Evolutionary conservation across 1,284 basidiomycete species (phyloP), one percentile per base, ranked within the genome.

Genomic region (Pholiota adiposa): DNA sequence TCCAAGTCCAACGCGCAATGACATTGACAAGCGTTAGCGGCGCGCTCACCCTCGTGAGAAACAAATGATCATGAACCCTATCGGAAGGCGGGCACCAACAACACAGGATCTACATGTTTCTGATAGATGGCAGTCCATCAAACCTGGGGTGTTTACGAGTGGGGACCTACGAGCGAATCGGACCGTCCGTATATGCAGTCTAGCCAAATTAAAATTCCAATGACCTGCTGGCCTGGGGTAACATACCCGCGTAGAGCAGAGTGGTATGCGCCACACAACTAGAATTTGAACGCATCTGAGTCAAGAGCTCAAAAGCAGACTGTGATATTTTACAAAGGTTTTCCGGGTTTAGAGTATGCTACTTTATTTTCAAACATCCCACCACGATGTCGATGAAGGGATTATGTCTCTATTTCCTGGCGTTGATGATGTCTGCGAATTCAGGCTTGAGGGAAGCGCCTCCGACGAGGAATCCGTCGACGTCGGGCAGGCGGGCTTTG

Each of bases 361-460:
- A n/a, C n/a, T n/a, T n/a, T n/a, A n/a, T n/a, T n/a, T n/a, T n/a
- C n/a, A n/a, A n/a, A 31, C 21, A 7, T 16, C 2, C 23, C 44
- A 46, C 8, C 21, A 25, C 18, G 23, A 46, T 46, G 21, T 3
- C 4, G 25, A n/a, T n/a, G n/a, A n/a, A n/a, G n/a, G n/a, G n/a
- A n/a, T 5, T 4, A 46, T 4, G 48, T 27, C 31, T 48, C 33
- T 55, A 55, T 63, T 70, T 70, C 75, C 64, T 85, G 33, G 87
- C 82, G 73, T 97, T 97, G 84, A 96, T 87, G 73, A 98, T 98
- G 64, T 98, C 82, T 60, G 92, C 87, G 69, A 98, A 97, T 77
- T 98, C 96, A 62, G 97, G 96, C 82, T 99, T 99, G 77, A 99
- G 85, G 41, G 94, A 97, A 36, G 97, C 97, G 29, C 97, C 97